These are phyloP conservation scores for Daedalea quercina DNA, from an alignment of 768 basidiomycete genomes.

Conservation along the genomic window DNA sequence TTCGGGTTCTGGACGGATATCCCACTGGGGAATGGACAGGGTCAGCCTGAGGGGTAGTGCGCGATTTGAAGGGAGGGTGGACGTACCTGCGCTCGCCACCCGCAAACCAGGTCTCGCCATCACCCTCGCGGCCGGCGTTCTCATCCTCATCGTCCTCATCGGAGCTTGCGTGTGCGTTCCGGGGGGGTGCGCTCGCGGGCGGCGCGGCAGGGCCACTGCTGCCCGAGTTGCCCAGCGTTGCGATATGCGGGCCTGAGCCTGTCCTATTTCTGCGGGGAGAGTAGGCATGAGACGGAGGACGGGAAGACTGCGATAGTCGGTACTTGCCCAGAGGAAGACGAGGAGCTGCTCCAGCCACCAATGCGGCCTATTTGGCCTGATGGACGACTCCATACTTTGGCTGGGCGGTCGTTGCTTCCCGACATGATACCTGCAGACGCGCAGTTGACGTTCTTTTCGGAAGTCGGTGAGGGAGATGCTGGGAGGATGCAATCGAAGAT, in stretches of 20 bases:
- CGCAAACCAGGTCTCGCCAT: slow-evolving; percentile 74
- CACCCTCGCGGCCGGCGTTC: slow-evolving; percentile 32
- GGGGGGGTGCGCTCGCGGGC: slow-evolving; percentile 9
- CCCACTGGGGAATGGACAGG: slow-evolving; percentile 44
- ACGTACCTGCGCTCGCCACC: slow-evolving; percentile 89
- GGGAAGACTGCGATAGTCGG: neutral
- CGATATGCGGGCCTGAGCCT: slow-evolving; percentile 18
- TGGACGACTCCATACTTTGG: neutral
- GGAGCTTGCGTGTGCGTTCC: slow-evolving; percentile 19
- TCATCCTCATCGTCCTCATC: slow-evolving; percentile 50
- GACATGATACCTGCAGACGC: no score
- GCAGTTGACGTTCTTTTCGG: no score
- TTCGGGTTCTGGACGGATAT: slow-evolving; percentile 82
- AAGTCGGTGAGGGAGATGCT: no score
- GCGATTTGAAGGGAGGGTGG: neutral
- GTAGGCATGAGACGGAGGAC: neutral
- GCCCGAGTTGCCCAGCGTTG: slow-evolving; percentile 20
- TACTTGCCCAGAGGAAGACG: slow-evolving; percentile 10
- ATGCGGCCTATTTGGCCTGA: slow-evolving; percentile 15
- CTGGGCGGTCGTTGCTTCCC: neutral
- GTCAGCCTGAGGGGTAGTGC: no score
- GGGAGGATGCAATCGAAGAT: no score
- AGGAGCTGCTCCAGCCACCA: slow-evolving; percentile 12
- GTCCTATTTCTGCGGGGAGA: neutral
- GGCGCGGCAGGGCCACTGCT: slow-evolving; percentile 10